Evolutionary conservation across 2,329 filamentous ascomycete species (phyloP), one percentile per base, ranked within the genome.

Genomic region (Arachnopeziza araneosa): DNA sequence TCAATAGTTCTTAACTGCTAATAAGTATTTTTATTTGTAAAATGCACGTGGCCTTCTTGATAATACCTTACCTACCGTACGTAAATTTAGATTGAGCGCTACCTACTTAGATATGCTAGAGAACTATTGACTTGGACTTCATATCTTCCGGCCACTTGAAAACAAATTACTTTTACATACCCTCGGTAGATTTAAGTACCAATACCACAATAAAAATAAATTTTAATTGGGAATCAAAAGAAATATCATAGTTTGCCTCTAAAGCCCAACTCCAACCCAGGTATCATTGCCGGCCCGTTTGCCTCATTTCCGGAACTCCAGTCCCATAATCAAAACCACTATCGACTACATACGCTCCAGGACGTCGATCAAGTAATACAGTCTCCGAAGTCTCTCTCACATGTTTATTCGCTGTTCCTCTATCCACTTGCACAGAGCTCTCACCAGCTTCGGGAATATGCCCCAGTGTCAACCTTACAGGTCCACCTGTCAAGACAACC

Each of bases 371-470:
- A 44, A 44, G 6, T 14, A 44, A 44, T 4, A 44, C 12, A 14
- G 36, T 44, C 17, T 44, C 36, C 10, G 36, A 44, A 17, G 36
- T 44, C 12, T 44, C 36, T 19, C 36, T 44, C 4, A 44, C 36
- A 19, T 44, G 36, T 12, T 14, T 44, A 5, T 44, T 44, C 12
- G 36, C 12, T 12, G 6, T 24, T 10, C 12, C 50, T 14, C n/a
- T 26, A 53, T 64, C 59, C 30, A 68, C 52, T n/a, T 57, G 19
- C 10, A 64, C n/a, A 9, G 52, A 57, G 57, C 62, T 65, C 54
- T 68, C 66, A 3, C 60, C 61, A 1, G 66, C 66, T 44, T 68
- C 66, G 30, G 65, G 60, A 21, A 68, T 68, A 60, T 65, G 59
- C 2, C 60, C 59, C 6, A 64, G 24, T 24, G 50, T 55, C 19